Base-by-base conservation (phyloP, 495 filamentous ascomycete species). In the Aspergillus cavernicola region DNA sequence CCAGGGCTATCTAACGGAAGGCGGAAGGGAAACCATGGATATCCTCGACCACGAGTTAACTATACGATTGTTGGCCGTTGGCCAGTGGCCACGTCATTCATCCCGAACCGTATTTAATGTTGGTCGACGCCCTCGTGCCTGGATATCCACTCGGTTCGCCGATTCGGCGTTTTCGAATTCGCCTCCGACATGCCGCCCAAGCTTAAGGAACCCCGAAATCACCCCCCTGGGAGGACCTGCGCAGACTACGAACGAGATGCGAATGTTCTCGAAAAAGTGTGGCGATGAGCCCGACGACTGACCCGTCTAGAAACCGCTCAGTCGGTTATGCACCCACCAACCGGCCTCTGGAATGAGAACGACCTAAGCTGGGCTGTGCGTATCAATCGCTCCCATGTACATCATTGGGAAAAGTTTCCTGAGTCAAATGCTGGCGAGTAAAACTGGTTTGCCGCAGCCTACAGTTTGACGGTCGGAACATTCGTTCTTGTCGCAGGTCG, bases 401-500 rank as follows among this genome's bases (percentile, higher is more conserved):
- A 53, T 68, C 45, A 81, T 83, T 59, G 72, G 71, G n/a, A 56
- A 65, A 19, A 69, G 63, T 36, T 79, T 81, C 51, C 58, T 62
- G 36, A 68, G 15, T 53, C 42, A 19, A 71, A 71, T 32, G 60
- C 66, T 3, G 73, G 67, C 4, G 60, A 71, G 20, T 59, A 80
- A 37, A 75, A 67, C 43, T 80, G 80, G 74, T 70, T 65, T 51
- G 62, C 73, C 26, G 72, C 74, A 1, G 78, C 70, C 2, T 83
- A 83, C 60, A 70, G 68, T 19, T 50, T 83, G 10, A 85, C 81
- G 0, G 75, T 85, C 6, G 83, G 85, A 6, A 81, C 80, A 1
- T 87, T 86, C 52, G 83, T 88, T 45, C 66, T 88, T 10, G 74
- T 83, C 6, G 76, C 81, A 4, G 83, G 85, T 6, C 73, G 85